Conservation (phyloP, 2,329 filamentous ascomycete genomes). For the Anisogramma anomala region DNA sequence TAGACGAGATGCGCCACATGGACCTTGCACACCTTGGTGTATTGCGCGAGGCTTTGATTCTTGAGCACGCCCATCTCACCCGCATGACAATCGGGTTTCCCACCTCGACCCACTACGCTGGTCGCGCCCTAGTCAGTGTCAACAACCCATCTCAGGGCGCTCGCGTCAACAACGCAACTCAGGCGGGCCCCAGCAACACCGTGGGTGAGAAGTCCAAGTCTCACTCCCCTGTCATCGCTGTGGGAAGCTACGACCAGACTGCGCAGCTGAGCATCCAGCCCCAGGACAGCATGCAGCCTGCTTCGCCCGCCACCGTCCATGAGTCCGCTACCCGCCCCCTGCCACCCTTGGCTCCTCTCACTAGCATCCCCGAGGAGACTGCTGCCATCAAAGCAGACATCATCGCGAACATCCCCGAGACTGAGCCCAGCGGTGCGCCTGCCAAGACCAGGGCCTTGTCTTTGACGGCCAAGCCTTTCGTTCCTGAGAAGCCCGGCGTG, state of each 20-base stretch:
- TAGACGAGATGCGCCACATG: conserved; percentile 3
- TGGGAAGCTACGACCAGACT: background rate
- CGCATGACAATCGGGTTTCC: background rate
- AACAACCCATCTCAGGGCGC: background rate
- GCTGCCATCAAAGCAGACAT: background rate
- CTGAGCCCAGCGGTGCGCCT: background rate
- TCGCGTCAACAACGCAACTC: background rate
- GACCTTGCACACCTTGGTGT: conserved; percentile 8
- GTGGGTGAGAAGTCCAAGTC: background rate
- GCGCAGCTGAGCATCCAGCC: background rate
- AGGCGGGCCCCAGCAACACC: background rate
- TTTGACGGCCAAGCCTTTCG: no score
- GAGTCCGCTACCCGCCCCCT: background rate
- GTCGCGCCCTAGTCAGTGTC: background rate
- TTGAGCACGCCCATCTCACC: conserved; percentile 6
- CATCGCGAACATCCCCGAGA: background rate
- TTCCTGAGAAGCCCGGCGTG: no score
- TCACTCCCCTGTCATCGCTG: background rate
- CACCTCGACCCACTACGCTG: background rate
- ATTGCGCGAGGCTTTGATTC: conserved; percentile 8
- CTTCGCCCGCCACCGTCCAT: background rate
- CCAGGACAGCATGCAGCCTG: background rate
- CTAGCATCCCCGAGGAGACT: conserved; percentile 11
- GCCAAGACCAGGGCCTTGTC: background rate
- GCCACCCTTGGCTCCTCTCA: background rate